phyloP scores from a whole-genome alignment of 1,284 basidiomycete genomes.

The Rhodotorula glutinis region DNA sequence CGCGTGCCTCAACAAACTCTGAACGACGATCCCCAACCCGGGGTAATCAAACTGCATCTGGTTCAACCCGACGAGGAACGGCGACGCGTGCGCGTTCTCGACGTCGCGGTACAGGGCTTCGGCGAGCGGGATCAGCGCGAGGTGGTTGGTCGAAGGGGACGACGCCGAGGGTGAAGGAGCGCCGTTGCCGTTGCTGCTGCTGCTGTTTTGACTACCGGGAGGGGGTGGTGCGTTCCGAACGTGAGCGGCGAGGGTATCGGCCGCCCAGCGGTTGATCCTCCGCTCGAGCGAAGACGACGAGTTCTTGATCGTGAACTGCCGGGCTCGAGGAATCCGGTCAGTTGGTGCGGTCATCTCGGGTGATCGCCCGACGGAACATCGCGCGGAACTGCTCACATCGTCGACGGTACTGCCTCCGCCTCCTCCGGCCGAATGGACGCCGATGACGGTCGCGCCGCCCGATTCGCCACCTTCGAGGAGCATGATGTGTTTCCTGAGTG shows the following conservation, averaged over 20 bases:
- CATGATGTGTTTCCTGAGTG: slow-evolving; percentile 64
- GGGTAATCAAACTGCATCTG: slow-evolving; percentile 37
- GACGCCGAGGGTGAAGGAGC: not conserved
- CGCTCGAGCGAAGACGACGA: slow-evolving; percentile 66
- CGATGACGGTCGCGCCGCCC: slow-evolving; percentile 30
- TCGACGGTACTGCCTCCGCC: slow-evolving; percentile 37
- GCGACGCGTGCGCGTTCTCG: slow-evolving; percentile 25
- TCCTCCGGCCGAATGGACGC: slow-evolving; percentile 30
- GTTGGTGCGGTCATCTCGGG: not conserved
- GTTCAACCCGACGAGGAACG: slow-evolving; percentile 31
- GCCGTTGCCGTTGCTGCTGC: slow-evolving; percentile 39
- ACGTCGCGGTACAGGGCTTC: slow-evolving; percentile 37
- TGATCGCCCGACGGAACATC: too few species aligned
- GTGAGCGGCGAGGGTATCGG: slow-evolving; percentile 58
- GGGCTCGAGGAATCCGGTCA: not conserved
- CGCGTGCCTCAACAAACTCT: slow-evolving; percentile 69
- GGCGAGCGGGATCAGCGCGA: slow-evolving; percentile 38
- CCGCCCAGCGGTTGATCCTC: slow-evolving; percentile 75
- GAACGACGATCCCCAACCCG: slow-evolving; percentile 59
- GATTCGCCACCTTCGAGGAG: slow-evolving; percentile 62
- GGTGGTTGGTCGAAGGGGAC: slow-evolving; percentile 15
- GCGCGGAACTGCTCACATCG: slow-evolving; percentile 34
- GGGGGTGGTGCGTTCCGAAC: slow-evolving; percentile 47
- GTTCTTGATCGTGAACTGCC: slow-evolving; percentile 73
- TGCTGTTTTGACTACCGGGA: slow-evolving; percentile 31